A percentile compares a stretch with the other conserved stretches of the same genome.
phyloP scores from a whole-genome alignment of 202 grass and related monocot genomes.

The Zoysia matrella region DNA sequence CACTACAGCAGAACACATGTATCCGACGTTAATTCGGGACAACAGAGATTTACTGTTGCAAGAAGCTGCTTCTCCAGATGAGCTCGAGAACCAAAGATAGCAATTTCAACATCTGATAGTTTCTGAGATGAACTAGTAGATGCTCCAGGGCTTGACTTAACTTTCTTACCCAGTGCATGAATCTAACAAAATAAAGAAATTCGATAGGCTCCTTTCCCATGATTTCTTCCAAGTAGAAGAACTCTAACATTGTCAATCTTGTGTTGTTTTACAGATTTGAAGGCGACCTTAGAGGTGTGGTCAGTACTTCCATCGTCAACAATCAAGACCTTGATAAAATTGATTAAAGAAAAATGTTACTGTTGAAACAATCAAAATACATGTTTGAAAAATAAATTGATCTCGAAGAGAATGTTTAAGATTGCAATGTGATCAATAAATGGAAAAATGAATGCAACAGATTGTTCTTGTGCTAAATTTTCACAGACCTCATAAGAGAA shows the following conservation, averaged over 20 bases:
- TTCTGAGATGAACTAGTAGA: background rate
- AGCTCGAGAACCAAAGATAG: slow-evolving; percentile 39
- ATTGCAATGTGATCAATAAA: background rate
- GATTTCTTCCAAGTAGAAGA: too few species aligned
- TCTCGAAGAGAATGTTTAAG: background rate
- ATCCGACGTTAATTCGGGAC: background rate
- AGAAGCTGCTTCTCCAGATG: slow-evolving; percentile 96
- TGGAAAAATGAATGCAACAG: background rate
- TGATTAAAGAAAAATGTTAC: background rate
- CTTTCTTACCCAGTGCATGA: slow-evolving; percentile 57
- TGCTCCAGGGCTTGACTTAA: slow-evolving; percentile 13
- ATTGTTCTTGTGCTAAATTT: background rate
- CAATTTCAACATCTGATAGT: too few species aligned
- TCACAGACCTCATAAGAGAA: slow-evolving; percentile 92
- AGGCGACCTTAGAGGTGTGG: background rate
- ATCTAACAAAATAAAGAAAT: slow-evolving; percentile 51
- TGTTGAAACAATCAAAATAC: background rate
- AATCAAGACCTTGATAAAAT: slow-evolving; percentile 75
- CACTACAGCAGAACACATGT: background rate
- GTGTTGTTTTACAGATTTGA: too few species aligned
- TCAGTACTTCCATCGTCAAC: slow-evolving; percentile 96
- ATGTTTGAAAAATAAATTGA: background rate
- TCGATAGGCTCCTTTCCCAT: too few species aligned
- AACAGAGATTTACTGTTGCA: slow-evolving; percentile 67
- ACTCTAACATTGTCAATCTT: too few species aligned